Percentiles rank a stretch among this genome's conserved stretches.
These are phyloP conservation scores for Fomitiporia mediterranea DNA, from an alignment of 1,284 basidiomycete genomes.

Conservation along the genomic window DNA sequence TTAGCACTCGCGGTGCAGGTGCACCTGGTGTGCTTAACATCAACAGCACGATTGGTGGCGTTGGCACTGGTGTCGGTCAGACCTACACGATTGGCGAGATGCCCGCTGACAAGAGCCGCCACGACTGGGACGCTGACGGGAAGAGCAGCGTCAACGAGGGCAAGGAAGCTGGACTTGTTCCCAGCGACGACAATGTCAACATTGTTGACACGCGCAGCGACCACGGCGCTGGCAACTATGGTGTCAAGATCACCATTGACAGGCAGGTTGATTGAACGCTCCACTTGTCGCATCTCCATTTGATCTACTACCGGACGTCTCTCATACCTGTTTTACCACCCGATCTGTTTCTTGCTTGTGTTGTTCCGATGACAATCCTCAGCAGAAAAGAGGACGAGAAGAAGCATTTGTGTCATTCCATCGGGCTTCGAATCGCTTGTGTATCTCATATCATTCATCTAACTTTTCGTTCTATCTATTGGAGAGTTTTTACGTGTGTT, in stretches of 20 bases:
- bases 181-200: slow-evolving; percentile 22
- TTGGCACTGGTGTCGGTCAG: slow-evolving; percentile 38
- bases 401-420: too few relatives aligned
- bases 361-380: too few relatives aligned
- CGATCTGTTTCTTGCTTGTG: too few relatives aligned
- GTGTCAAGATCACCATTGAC: slow-evolving; percentile 35
- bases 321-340: too few relatives aligned
- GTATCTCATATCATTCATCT: too few relatives aligned
- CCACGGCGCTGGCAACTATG: slow-evolving; percentile 24
- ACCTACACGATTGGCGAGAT: slow-evolving; percentile 67
- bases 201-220: slow-evolving; percentile 24
- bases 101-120: slow-evolving; percentile 30
- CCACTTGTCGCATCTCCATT: background rate
- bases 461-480: too few relatives aligned
- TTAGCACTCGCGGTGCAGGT: slow-evolving; percentile 38
- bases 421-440: too few relatives aligned
- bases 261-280: slow-evolving; percentile 29
- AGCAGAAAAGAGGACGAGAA: too few relatives aligned
- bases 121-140: slow-evolving; percentile 40
- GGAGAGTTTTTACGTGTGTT: too few relatives aligned
- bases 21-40: slow-evolving; percentile 33
- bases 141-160: slow-evolving; percentile 52
- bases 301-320: too few relatives aligned
- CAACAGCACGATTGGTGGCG: slow-evolving; percentile 34
- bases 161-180: slow-evolving; percentile 38